phyloP scores from a whole-genome alignment of 257 asterid genomes.

The Nicotiana tabacum region DNA sequence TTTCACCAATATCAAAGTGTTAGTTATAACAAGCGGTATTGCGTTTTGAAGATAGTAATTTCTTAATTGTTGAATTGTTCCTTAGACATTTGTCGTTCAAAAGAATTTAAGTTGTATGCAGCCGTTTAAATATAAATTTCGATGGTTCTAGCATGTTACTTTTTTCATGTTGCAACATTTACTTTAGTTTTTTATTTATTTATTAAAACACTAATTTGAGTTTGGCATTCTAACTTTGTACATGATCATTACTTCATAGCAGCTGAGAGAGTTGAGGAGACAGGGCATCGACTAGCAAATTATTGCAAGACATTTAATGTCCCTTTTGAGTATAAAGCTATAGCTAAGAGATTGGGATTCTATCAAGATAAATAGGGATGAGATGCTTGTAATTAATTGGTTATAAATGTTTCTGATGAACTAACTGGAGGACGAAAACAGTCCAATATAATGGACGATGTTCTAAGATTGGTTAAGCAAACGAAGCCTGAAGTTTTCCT shows the following conservation, averaged over 20 bases:
- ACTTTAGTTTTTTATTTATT: too few relatives aligned
- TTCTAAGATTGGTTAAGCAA: too few relatives aligned
- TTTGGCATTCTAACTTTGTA: too few relatives aligned
- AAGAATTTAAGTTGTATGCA: too few relatives aligned
- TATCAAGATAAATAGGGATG: constrained; percentile 19
- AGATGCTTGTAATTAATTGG: constrained; percentile 14
- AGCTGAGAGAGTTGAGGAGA: constrained; percentile 24
- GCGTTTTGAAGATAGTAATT: background rate
- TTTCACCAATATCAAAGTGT: background rate
- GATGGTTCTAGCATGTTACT: too few relatives aligned
- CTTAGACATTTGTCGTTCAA: background rate
- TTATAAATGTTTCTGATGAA: constrained; percentile 26
- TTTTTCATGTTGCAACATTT: too few relatives aligned
- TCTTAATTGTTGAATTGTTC: background rate
- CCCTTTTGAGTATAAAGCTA: constrained; percentile 26
- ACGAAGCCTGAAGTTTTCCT: too few relatives aligned
- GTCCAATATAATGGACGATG: too few relatives aligned
- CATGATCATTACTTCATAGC: constrained; percentile 4
- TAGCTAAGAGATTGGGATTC: constrained; percentile 30
- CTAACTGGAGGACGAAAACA: background rate
- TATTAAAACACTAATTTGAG: too few relatives aligned
- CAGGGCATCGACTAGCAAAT: constrained; percentile 20
- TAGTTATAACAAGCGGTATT: too few relatives aligned
- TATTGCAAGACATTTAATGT: constrained; percentile 26
- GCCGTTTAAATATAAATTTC: too few relatives aligned